Percentiles rank a stretch among this genome's conserved stretches.
Evolutionary conservation across 148 eudicot species (phyloP).

Genomic region (Nepenthes mirabilis): DNA sequence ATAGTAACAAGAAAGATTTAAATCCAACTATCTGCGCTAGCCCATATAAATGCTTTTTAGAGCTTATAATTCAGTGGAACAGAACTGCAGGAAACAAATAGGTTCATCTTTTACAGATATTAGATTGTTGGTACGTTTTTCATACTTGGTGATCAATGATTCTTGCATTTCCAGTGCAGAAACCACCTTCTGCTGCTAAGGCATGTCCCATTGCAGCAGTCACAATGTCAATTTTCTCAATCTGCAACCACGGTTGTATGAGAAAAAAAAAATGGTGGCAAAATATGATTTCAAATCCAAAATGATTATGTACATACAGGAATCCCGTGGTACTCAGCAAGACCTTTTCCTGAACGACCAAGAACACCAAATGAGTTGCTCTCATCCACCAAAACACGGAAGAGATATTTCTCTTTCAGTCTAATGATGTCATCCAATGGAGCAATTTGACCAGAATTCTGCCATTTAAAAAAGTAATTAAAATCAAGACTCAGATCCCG

Average conservation of each 20-base stretch:
- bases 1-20: too few relatives aligned
- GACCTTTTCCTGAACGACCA: constrained; percentile 83
- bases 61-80: too few relatives aligned
- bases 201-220: constrained; percentile 99
- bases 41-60: too few relatives aligned
- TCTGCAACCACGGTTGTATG: constrained; percentile 16
- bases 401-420: constrained; percentile 76
- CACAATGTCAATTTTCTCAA: constrained; percentile 81
- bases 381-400: constrained; percentile 81
- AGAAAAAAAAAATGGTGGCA: not conserved
- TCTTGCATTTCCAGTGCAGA: constrained; percentile 84
- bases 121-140: not conserved
- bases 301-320: constrained; percentile 42
- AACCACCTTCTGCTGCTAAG: constrained; percentile 94
- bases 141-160: constrained; percentile 91
- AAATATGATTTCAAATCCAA: not conserved
- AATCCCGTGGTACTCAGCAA: constrained; percentile 68
- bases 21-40: too few relatives aligned
- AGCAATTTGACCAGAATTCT: constrained; percentile 96
- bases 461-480: constrained; percentile 13
- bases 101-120: not conserved
- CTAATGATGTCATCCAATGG: constrained; percentile 82
- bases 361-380: constrained; percentile 95
- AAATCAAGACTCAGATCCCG: not conserved
- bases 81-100: not conserved